These are phyloP conservation scores for Metschnikowia similis DNA, from an alignment of 805 yeast genomes.

Conservation along the genomic window DNA sequence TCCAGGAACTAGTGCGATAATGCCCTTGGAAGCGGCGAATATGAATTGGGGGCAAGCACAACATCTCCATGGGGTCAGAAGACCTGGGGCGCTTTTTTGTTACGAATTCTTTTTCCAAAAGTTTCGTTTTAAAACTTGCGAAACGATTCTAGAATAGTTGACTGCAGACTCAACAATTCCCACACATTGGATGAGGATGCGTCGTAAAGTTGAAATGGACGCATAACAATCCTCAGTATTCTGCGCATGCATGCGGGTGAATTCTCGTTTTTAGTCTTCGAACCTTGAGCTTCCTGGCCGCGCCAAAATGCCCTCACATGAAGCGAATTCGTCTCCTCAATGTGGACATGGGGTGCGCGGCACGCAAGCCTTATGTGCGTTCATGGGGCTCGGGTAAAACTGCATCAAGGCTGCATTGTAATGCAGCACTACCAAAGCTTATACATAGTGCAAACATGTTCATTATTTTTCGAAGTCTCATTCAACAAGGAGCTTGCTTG, in stretches of 20 bases:
- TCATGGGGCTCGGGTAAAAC: slow-evolving; percentile 4
- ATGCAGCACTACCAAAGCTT: slow-evolving; percentile 5
- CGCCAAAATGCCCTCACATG: neutral
- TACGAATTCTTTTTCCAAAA: no score
- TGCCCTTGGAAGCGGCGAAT: neutral
- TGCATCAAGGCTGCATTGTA: slow-evolving; percentile 3
- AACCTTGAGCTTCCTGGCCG: neutral
- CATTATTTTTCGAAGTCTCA: slow-evolving; percentile 4
- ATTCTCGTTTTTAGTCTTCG: slow-evolving; percentile 3
- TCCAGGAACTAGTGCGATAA: slow-evolving; percentile 3
- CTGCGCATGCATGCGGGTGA: slow-evolving; percentile 4
- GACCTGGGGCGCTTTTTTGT: no score
- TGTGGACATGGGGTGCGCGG: slow-evolving; percentile 1
- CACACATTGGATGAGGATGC: slow-evolving; percentile 1
- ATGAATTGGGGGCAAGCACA: neutral
- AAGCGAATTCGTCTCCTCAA: neutral
- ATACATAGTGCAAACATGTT: slow-evolving; percentile 5
- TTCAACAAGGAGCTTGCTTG: slow-evolving; percentile 1
- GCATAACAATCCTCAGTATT: slow-evolving; percentile 2
- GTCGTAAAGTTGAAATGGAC: slow-evolving; percentile 2
- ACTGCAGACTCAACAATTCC: slow-evolving; percentile 1
- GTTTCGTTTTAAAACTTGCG: no score
- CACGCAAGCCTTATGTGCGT: neutral
- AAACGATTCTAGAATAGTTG: neutral
- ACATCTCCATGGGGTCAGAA: no score